Base-by-base conservation (phyloP, 2,329 filamentous ascomycete species). In the Colletotrichum paranaense region DNA sequence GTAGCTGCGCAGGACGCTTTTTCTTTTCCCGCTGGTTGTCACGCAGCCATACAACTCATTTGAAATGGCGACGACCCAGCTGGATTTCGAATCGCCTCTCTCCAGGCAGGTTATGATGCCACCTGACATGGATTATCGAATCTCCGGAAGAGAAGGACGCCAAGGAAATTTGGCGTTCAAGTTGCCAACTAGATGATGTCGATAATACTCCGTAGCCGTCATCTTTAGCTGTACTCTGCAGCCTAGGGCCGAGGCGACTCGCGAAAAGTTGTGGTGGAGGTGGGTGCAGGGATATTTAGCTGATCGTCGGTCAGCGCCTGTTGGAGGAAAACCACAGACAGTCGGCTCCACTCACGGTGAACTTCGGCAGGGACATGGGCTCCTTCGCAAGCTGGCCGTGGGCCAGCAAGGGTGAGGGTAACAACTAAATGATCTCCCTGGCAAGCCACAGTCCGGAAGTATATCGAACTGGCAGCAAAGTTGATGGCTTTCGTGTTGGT, bases 281-380 rank as follows among this genome's bases (percentile, higher is more conserved):
- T 63, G 24, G 42, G 2, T 26, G 57, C 58, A 72, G 59, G 65
- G 69, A 56, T 68, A 26, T 60, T 57, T 63, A 8, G 60, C 42
- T 32, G 69, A 72, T 72, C 65, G 69, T 52, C 65, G 32, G 66
- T 62, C 22, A 62, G 64, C 38, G 58, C 57, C 46, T 59, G 16
- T 24, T 19, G 35, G 52, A 52, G 22, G 60, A 46, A 49, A 66
- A 53, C 38, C 46, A 67, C 32, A 46, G 42, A 28, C 66, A 24
- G 24, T 4, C 19, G 30, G 24, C 53, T 32, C 69, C 69, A 72
- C 69, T 32, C 30, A 46, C 26, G 11, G 53, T 26, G 53, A 69
- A 59, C 65, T 42, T 35, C 6, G 6, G 59, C 59, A 69, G 32
- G 59, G 65, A 64, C 46, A 60, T 30, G 65, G 66, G 52, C 19